Evolutionary conservation across 2,329 filamentous ascomycete genomes (phyloP), one percentile per base, ranked within the genome.

Genomic region (Aspergillus caelatus): DNA sequence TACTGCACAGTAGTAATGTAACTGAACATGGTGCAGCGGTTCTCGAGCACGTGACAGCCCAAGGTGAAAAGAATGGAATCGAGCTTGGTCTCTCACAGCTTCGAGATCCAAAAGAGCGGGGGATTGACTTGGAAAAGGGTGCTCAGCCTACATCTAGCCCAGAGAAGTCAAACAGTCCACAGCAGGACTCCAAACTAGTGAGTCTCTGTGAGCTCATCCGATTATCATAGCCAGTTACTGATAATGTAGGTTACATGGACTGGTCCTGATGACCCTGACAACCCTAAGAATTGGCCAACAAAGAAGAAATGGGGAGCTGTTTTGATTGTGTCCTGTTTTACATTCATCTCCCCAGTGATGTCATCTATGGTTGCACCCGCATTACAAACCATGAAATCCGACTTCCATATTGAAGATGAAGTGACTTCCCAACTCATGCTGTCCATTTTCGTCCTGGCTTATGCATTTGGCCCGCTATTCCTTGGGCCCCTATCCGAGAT

Each of bases 301-400:
- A 76, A 74, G 36, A 84, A 81, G 71, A 89, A 88, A 74, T 89
- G 87, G 88, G 75, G 77, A 1, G 82, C 83, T 23, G 83, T 85
- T 2, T 76, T 86, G 45, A 79, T 86, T 60, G 79, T 88, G 34
- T 83, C 86, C 0, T 77, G 80, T 57, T 88, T 88, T 71, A 88
- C 86, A 2, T 82, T 89, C 67, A 85, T 89, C 63, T 87, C 86
- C 2, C 87, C 88, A 0, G 85, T 90, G 30, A 86, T 87, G 2
- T 88, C 85, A 5, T 86, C 85, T 41, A 89, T 90, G 83, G 72
- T 85, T 3, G 81, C 84, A 0, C 85, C 85, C 0, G 83, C 81
- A 0, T 69, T 90, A 45, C 72, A 74, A 11, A 73, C 79, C 3
- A 86, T 90, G 55, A 80, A 82, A n/a, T 68, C 70, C 1, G 86